Base-by-base conservation (phyloP, 139 green algal species). In the Bryopsis sp. region DNA sequence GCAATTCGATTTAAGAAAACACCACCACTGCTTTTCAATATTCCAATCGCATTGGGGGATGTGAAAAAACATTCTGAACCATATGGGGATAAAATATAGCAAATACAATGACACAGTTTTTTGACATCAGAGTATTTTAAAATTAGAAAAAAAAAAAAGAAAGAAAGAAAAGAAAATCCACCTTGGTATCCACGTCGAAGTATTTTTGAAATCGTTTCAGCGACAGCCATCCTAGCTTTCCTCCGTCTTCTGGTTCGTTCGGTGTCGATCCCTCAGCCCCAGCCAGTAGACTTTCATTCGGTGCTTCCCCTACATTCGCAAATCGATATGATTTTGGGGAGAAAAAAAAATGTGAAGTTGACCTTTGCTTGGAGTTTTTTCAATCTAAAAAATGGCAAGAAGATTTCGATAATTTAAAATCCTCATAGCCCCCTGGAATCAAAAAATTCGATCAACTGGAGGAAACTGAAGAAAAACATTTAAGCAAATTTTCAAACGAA, bases 131-230 rank as follows among this genome's bases (percentile, higher is more conserved):
- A 54, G 43, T 54, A 19, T 54, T 11, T 19, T 19, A 54, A 54
- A 54, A 54, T 11, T 54, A 26, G 43, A 54, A 11, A 54, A 54
- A 26, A 54, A 26, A 54, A 11, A 19, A 54, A 26, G 43, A 19
- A 54, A 26, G 7, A 46, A 24, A 47, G 5, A 39, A 35, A 19
- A 34, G 32, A 47, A 7, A 22, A 46, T 5, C 33, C 33, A 67
- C 59, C 31, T 67, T 47, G 6, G 28, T 47, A 26, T 67, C 59
- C 6, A 67, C 59, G 43, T 67, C 33, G 34, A 67, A 67, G 59
- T 67, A 47, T 8, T 32, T n/a, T 47, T 67, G 19, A 31, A 67
- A 67, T 6, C 7, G 7, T 24, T 67, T 43, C 24, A 67, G 34
- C 43, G 59, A 67, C 28, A 39, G 11, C 59, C 54, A 63, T 7